These are phyloP conservation scores for Scheffersomyces stipitis DNA, from an alignment of 805 yeast species.

Conservation along the genomic window DNA sequence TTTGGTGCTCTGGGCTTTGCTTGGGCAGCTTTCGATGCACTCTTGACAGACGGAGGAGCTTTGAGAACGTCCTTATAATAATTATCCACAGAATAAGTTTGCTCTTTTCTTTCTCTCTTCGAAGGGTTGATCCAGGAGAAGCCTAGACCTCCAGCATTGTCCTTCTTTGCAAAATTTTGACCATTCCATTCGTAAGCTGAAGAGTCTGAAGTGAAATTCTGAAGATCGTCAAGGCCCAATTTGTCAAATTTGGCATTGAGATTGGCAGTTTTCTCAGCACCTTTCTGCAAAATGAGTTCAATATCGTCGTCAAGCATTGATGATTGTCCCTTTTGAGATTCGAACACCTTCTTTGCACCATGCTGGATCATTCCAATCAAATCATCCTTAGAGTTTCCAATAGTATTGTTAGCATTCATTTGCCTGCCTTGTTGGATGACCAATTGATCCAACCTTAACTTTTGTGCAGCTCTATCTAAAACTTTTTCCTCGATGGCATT, in stretches of 20 bases:
- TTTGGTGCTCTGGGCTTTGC: slow-evolving; percentile 60
- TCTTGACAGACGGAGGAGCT: slow-evolving; percentile 29
- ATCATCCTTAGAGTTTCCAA: slow-evolving; percentile 76
- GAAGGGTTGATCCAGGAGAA: slow-evolving; percentile 73
- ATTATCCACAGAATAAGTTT: slow-evolving; percentile 73
- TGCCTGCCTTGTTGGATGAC: slow-evolving; percentile 92
- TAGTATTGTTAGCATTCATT: slow-evolving; percentile 37
- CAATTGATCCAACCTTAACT: slow-evolving; percentile 85
- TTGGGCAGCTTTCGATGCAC: slow-evolving; percentile 13
- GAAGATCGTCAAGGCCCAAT: slow-evolving; percentile 89
- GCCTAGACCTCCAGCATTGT: slow-evolving; percentile 33
- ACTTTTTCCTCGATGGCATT: slow-evolving; percentile 96
- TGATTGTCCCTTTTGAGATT: slow-evolving; percentile 34
- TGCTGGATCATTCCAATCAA: slow-evolving; percentile 93
- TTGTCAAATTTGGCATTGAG: slow-evolving; percentile 80
- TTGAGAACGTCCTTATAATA: slow-evolving; percentile 69
- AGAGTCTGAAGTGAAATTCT: slow-evolving; percentile 83
- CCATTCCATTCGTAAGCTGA: slow-evolving; percentile 98
- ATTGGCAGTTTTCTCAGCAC: slow-evolving; percentile 77
- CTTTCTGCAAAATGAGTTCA: slow-evolving; percentile 75
- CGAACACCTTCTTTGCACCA: slow-evolving; percentile 90
- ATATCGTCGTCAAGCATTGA: slow-evolving; percentile 63
- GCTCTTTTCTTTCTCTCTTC: slow-evolving; percentile 74
- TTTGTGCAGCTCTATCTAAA: slow-evolving; percentile 93
- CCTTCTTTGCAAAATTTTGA: slow-evolving; percentile 66